These are phyloP conservation scores for Paecilomyces niveus DNA, from an alignment of 2,329 filamentous ascomycete species.

Conservation along the genomic window DNA sequence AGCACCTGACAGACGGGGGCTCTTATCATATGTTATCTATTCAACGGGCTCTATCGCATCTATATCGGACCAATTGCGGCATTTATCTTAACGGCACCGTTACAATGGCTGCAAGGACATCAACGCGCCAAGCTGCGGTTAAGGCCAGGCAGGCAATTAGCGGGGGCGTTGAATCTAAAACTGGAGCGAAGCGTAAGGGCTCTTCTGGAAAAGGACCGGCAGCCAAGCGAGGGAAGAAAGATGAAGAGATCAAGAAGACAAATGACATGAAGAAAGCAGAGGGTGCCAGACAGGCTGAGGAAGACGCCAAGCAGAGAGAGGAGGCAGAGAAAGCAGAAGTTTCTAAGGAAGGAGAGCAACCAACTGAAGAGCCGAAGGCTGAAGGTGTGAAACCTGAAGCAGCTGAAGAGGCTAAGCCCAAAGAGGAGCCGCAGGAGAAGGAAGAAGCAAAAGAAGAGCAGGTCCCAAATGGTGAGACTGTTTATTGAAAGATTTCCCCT, in stretches of 20 bases:
- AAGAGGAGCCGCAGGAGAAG: conserved; percentile 6
- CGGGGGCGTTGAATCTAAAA: conserved; percentile 21
- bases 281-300: conserved; percentile 1
- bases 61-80: not conserved
- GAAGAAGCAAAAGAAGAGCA: conserved; percentile 8
- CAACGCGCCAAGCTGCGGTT: conserved; percentile 35
- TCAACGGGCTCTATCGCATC: not conserved
- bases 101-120: conserved; percentile 29
- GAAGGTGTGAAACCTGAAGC: not conserved
- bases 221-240: conserved; percentile 34
- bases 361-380: conserved; percentile 2
- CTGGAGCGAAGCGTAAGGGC: conserved; percentile 36
- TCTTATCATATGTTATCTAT: not conserved
- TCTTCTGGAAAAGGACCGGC: conserved; percentile 15
- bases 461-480: not conserved
- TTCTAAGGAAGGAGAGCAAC: not conserved
- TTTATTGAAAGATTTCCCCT: not conserved
- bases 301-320: not conserved
- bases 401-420: conserved; percentile 20
- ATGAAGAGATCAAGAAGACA: conserved; percentile 1
- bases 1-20: not conserved
- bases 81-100: not conserved
- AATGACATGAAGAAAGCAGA: not conserved
- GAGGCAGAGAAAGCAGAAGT: conserved; percentile 1
- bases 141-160: conserved; percentile 37